Conservation (phyloP, 2,329 filamentous ascomycete species). For the Aaosphaeria pasadenensis region DNA sequence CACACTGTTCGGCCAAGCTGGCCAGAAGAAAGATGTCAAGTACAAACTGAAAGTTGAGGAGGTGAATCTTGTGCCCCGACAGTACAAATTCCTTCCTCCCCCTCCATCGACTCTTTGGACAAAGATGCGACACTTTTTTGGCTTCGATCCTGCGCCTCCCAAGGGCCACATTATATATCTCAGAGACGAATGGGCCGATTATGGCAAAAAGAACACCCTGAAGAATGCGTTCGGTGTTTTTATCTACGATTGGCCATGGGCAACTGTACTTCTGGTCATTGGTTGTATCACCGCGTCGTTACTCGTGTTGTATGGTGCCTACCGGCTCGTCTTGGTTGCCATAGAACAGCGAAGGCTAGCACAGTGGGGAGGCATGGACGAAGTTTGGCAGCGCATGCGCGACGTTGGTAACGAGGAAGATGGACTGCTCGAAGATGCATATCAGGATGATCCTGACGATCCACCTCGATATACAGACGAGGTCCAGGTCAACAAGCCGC, state of each 20-base stretch:
- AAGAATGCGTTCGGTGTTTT: conserved; percentile 21
- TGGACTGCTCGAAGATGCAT: conserved; percentile 16
- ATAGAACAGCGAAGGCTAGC: conserved; percentile 25
- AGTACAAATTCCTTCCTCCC: conserved; percentile 14
- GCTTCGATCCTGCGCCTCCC: conserved; percentile 19
- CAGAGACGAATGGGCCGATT: conserved; percentile 25
- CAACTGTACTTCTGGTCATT: conserved; percentile 18
- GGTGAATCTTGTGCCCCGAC: conserved; percentile 20
- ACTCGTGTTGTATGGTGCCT: conserved; percentile 15
- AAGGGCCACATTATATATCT: conserved; percentile 26
- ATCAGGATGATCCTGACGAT: conserved; percentile 19
- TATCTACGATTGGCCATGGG: conserved; percentile 22
- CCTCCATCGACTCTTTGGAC: conserved; percentile 12
- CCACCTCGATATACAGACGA: conserved; percentile 9
- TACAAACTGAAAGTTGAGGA: conserved; percentile 23
- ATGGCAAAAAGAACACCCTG: conserved; percentile 29
- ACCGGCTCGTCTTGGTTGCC: conserved; percentile 16
- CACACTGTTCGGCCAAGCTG: not conserved
- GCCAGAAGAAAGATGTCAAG: conserved; percentile 7
- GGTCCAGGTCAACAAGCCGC: conserved; percentile 12
- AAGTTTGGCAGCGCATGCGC: conserved; percentile 23
- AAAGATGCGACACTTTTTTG: conserved; percentile 23
- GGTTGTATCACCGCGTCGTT: conserved; percentile 13
- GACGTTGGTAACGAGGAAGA: conserved; percentile 18
- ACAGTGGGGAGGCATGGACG: conserved; percentile 32